Base-by-base conservation (phyloP, 352 stramenopile genomes). In the Phytophthora niederhauseri region DNA sequence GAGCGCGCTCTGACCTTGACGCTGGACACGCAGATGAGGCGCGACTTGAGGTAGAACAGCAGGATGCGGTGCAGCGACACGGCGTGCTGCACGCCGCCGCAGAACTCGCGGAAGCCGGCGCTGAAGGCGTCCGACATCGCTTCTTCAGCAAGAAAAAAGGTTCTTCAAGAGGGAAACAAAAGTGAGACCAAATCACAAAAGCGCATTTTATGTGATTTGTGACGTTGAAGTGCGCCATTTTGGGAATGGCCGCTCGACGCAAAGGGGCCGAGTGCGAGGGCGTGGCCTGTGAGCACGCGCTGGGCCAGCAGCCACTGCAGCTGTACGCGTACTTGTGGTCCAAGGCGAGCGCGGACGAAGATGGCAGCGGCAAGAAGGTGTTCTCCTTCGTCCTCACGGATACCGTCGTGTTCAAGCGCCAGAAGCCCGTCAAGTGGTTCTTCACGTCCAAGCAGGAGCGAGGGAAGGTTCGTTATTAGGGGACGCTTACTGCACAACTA, bases 61-160 rank as follows among this genome's bases (percentile, higher is more conserved):
- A 94, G 76, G 75, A 96, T 96, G 66, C 85, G 87, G 57, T 96
- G 89, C 30, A 93, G 71, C 49, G 89, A 96, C 38, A 96, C 82
- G 59, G 89, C 87, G 78, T 95, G 85, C 77, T 94, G 83, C n/a
- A 95, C 80, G 51, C 89, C 89, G 7, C 81, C 84, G 72, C 89
- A 96, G 78, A 93, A 96, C 71, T 90, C 87, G 61, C 82, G 84
- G 75, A 93, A 94, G 46, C 81, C 74, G 24, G 84, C 76, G 72
- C 84, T 81, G 22, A 89, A 77, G 61, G 78, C 75, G 53, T 87
- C 73, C 54, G 77, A 74, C 66, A 87, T 82, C 53, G 19, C 7
- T 60, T 67, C 50, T 72, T 63, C 31, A 65, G 50, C 3, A 11
- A 6, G 12, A 41, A 70, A 36, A 53, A 54, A 1, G 28, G n/a